These are phyloP conservation scores for Ilyonectria robusta DNA, from an alignment of 2,329 filamentous ascomycete species.

Conservation along the genomic window DNA sequence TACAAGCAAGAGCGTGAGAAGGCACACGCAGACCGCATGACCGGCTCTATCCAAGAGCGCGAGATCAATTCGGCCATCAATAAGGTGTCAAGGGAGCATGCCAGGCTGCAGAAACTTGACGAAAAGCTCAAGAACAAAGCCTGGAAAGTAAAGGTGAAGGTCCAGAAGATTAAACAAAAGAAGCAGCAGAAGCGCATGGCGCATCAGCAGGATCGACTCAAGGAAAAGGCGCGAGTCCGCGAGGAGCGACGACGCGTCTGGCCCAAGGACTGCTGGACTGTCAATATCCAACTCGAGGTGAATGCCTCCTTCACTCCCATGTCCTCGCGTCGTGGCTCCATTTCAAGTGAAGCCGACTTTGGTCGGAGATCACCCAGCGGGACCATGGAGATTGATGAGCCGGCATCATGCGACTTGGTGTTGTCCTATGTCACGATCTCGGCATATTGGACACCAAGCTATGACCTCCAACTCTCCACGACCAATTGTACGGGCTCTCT, in stretches of 20 bases:
- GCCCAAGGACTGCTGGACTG: slow-evolving; percentile 64
- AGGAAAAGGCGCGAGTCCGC: slow-evolving; percentile 61
- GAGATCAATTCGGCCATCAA: slow-evolving; percentile 52
- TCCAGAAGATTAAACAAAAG: slow-evolving; percentile 54
- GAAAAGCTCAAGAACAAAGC: slow-evolving; percentile 49
- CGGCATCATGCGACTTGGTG: slow-evolving; percentile 59
- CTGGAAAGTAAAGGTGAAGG: slow-evolving; percentile 51
- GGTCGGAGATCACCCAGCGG: slow-evolving; percentile 55
- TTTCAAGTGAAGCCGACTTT: slow-evolving; percentile 68
- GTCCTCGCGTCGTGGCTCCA: slow-evolving; percentile 65
- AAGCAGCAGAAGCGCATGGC: slow-evolving; percentile 53
- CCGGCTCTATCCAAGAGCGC: slow-evolving; percentile 50
- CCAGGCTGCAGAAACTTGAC: slow-evolving; percentile 47
- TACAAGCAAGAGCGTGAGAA: slow-evolving; percentile 61
- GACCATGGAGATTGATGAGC: slow-evolving; percentile 36
- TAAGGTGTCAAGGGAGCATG: slow-evolving; percentile 51
- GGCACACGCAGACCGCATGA: slow-evolving; percentile 58
- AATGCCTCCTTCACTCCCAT: slow-evolving; percentile 55
- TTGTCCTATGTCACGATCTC: slow-evolving; percentile 72
- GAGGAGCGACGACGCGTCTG: slow-evolving; percentile 62
- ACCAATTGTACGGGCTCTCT: slow-evolving; percentile 65
- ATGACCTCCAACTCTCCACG: slow-evolving; percentile 74
- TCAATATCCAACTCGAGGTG: slow-evolving; percentile 67
- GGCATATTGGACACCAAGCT: slow-evolving; percentile 73
- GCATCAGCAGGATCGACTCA: slow-evolving; percentile 53